A percentile compares a stretch with the other conserved stretches of the same genome.
Conservation (phyloP, 2,329 filamentous ascomycete genomes). For the Colletotrichum lindemuthianum region DNA sequence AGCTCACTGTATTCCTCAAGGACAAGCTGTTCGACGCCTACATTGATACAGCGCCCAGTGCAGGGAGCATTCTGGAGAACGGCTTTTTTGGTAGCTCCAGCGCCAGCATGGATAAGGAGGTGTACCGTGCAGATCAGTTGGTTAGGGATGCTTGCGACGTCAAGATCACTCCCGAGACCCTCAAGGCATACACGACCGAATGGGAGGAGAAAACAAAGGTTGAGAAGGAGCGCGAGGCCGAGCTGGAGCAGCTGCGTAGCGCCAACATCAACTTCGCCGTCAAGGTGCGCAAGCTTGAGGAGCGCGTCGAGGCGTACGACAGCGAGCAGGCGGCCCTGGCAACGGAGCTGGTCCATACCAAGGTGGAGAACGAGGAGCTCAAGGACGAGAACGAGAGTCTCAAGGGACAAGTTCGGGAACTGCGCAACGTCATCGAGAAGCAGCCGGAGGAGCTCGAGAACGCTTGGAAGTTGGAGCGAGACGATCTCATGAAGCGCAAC, state of each 20-base stretch:
- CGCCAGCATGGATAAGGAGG: conserved; percentile 89
- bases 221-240: conserved; percentile 84
- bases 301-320: conserved; percentile 88
- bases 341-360: conserved; percentile 89
- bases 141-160: conserved; percentile 92
- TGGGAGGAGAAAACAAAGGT: conserved; percentile 91
- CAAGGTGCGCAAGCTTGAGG: conserved; percentile 86
- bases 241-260: conserved; percentile 78
- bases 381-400: conserved; percentile 90
- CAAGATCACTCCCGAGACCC: conserved; percentile 82
- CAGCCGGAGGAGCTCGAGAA: conserved; percentile 91
- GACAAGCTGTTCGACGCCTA: conserved; percentile 96
- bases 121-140: conserved; percentile 93
- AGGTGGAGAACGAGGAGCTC: conserved; percentile 92
- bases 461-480: conserved; percentile 84
- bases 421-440: conserved; percentile 86
- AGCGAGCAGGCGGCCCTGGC: conserved; percentile 90
- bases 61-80: conserved; percentile 92
- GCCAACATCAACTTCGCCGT: conserved; percentile 74
- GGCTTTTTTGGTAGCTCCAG: conserved; percentile 97
- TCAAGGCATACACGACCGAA: conserved; percentile 83
- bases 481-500: conserved; percentile 91
- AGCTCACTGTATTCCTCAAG: conserved; percentile 89
- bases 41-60: conserved; percentile 91
- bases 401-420: conserved; percentile 83